A percentile compares a stretch with the other conserved stretches of the same genome.
These are phyloP conservation scores for Eucalyptus grandis DNA, from an alignment of 345 rosid genomes.

Conservation along the genomic window DNA sequence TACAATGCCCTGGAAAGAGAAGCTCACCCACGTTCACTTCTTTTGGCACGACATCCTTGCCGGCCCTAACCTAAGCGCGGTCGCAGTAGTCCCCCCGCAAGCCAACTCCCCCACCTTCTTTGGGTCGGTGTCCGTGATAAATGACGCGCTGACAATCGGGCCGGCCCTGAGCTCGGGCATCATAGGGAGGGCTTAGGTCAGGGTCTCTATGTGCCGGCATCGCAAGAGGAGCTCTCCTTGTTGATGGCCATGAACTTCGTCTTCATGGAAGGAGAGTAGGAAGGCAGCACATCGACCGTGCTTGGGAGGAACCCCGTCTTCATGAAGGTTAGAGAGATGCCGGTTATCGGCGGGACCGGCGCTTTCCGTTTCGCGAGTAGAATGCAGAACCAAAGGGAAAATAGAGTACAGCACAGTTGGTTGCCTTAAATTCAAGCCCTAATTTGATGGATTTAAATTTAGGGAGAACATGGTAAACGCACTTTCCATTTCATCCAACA, in stretches of 20 bases:
- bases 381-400: background rate
- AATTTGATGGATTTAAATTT: background rate
- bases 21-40: constrained; percentile 1
- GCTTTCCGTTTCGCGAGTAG: background rate
- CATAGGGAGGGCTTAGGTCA: background rate
- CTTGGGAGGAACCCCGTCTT: background rate
- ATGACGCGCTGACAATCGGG: background rate
- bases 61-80: background rate
- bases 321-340: constrained; percentile 4
- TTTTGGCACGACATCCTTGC: constrained; percentile 2
- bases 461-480: background rate
- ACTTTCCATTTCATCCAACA: background rate
- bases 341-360: constrained; percentile 4
- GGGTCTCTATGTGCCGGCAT: background rate
- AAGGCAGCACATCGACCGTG: constrained; percentile 4
- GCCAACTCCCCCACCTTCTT: background rate
- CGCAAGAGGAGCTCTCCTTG: background rate
- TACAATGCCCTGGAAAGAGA: background rate
- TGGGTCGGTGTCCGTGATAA: background rate
- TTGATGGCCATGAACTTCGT: constrained; percentile 5
- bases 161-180: background rate
- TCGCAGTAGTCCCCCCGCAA: background rate
- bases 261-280: constrained; percentile 4
- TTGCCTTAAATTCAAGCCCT: background rate
- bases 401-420: background rate